These are phyloP conservation scores for Xylariaceae sp. DNA, from an alignment of 2,329 filamentous ascomycete species.

Conservation along the genomic window DNA sequence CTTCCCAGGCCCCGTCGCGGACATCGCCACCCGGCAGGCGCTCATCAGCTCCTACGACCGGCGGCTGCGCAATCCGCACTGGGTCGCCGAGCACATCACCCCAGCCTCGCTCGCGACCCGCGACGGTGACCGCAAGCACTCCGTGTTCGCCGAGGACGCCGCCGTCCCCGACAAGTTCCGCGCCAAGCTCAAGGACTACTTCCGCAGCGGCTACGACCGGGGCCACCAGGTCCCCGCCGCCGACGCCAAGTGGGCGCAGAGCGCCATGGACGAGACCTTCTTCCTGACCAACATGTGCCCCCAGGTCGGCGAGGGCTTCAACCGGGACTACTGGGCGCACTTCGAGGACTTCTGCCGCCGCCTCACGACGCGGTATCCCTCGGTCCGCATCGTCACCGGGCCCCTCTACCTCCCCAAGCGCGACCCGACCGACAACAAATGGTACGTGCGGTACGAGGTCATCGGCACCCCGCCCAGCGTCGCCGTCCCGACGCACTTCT, in stretches of 20 bases:
- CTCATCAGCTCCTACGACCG: constrained; percentile 89
- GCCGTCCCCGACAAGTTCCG: constrained; percentile 81
- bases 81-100: constrained; percentile 97
- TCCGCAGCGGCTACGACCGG: constrained; percentile 88
- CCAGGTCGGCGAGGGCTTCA: constrained; percentile 97
- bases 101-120: constrained; percentile 70
- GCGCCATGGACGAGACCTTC: constrained; percentile 94
- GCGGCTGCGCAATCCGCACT: constrained; percentile 83
- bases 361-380: constrained; percentile 75
- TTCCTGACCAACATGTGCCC: constrained; percentile 95
- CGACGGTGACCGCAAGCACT: constrained; percentile 80
- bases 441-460: constrained; percentile 92
- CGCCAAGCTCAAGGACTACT: constrained; percentile 89
- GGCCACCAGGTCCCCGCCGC: constrained; percentile 97
- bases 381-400: constrained; percentile 86
- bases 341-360: constrained; percentile 95
- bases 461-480: constrained; percentile 92
- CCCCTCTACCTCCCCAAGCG: constrained; percentile 87
- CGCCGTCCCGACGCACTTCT: constrained; percentile 96
- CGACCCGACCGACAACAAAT: constrained; percentile 82
- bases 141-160: constrained; percentile 76
- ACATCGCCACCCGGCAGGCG: constrained; percentile 71
- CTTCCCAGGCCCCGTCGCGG: constrained; percentile 85
- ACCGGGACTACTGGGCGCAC: constrained; percentile 98
- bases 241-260: constrained; percentile 92